Evolutionary conservation across 139 green algal genomes (phyloP).

Genomic region (Dunaliella primolecta): DNA sequence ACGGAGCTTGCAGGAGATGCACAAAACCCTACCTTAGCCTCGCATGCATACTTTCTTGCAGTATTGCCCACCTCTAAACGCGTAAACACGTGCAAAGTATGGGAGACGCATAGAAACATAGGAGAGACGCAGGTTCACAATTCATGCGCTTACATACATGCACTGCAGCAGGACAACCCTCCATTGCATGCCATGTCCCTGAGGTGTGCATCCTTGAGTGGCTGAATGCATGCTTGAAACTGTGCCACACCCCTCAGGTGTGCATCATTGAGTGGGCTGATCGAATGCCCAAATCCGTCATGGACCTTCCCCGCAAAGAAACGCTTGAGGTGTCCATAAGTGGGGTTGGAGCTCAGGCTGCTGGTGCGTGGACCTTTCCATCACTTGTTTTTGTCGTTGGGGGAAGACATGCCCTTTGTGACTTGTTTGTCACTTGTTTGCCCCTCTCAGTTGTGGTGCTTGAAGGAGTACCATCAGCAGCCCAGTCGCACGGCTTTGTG

Average conservation of each 20-base stretch:
- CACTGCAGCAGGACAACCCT: too few species aligned
- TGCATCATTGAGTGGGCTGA: slow-evolving; percentile 57
- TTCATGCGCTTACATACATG: too few species aligned
- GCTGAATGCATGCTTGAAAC: neutral
- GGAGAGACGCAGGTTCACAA: too few species aligned
- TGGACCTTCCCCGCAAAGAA: slow-evolving; percentile 11
- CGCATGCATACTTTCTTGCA: too few species aligned
- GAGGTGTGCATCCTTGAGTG: neutral
- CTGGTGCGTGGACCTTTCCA: slow-evolving; percentile 28
- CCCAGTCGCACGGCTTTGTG: neutral
- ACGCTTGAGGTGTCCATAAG: neutral
- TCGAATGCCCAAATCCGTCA: slow-evolving; percentile 39
- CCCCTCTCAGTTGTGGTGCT: neutral
- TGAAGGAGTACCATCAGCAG: neutral
- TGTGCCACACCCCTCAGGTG: slow-evolving; percentile 3
- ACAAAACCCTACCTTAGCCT: too few species aligned
- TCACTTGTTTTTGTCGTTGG: neutral
- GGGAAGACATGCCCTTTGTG: neutral
- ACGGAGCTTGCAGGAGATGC: too few species aligned
- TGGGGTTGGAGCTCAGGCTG: slow-evolving; percentile 28
- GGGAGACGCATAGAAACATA: too few species aligned
- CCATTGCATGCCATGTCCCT: too few species aligned
- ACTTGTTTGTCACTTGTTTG: neutral
- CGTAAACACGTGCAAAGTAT: too few species aligned
- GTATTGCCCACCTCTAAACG: too few species aligned